Evolutionary conservation across 306 rosid species (phyloP).

Genomic region (Vigna hirtella): DNA sequence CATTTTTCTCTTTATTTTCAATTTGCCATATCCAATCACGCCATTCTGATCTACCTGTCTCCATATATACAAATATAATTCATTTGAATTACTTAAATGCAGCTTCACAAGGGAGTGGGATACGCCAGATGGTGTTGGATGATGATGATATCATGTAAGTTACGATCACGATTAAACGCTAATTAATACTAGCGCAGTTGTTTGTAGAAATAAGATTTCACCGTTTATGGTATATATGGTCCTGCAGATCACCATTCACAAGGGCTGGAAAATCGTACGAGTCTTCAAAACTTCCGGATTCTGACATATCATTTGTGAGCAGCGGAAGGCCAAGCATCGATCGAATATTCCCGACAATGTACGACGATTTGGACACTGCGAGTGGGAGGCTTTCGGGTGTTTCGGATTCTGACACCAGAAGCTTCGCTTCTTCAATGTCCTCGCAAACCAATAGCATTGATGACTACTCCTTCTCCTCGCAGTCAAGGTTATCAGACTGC

Average conservation of each 20-base stretch:
- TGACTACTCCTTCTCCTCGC: slow-evolving; percentile 49
- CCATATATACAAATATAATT: too few relatives aligned
- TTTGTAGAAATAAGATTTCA: too few relatives aligned
- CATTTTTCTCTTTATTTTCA: background rate
- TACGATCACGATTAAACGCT: too few relatives aligned
- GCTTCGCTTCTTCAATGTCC: slow-evolving; percentile 50
- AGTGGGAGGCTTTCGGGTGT: slow-evolving; percentile 47
- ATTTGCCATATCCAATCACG: too few relatives aligned
- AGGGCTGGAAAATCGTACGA: slow-evolving; percentile 53
- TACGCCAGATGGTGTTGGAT: background rate
- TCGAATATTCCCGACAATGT: slow-evolving; percentile 45
- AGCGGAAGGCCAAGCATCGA: slow-evolving; percentile 63
- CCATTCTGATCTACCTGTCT: too few relatives aligned
- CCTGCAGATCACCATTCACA: slow-evolving; percentile 72
- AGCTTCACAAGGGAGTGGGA: background rate
- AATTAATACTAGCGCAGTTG: too few relatives aligned
- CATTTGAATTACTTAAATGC: background rate
- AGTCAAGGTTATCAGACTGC: slow-evolving; percentile 32
- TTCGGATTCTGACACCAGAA: slow-evolving; percentile 60
- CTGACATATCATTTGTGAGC: slow-evolving; percentile 81
- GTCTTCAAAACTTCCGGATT: slow-evolving; percentile 44
- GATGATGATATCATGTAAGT: background rate
- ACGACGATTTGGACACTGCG: slow-evolving; percentile 46
- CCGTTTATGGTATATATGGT: too few relatives aligned
- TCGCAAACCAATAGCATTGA: slow-evolving; percentile 37